Evolutionary conservation across 441 rosid species (phyloP).

Genomic region (Erodium trifolium): DNA sequence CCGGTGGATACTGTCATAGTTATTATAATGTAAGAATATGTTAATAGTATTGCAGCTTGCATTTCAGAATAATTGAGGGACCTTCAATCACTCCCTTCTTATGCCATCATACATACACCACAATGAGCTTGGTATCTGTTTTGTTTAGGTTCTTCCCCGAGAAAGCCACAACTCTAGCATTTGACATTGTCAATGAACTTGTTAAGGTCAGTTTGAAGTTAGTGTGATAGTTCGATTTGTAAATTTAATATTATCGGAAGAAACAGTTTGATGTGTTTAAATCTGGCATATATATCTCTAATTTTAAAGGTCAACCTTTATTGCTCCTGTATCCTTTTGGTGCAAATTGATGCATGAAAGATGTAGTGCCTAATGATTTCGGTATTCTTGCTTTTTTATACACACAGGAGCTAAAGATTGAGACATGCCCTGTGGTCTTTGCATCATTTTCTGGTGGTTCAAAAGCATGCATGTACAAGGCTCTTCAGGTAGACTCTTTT

Average conservation of each 20-base stretch:
- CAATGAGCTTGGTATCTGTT: slow-evolving; percentile 18
- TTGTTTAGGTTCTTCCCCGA: slow-evolving; percentile 77
- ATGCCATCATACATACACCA: neutral
- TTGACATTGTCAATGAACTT: slow-evolving; percentile 48
- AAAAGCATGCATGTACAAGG: slow-evolving; percentile 82
- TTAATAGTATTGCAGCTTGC: neutral
- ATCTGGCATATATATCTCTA: neutral
- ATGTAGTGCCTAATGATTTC: too few relatives aligned
- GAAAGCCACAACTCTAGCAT: slow-evolving; percentile 59
- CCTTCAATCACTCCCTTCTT: neutral
- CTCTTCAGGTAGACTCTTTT: slow-evolving; percentile 57
- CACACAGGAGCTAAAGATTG: slow-evolving; percentile 59
- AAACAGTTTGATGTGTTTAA: neutral
- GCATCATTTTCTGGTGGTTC: slow-evolving; percentile 90
- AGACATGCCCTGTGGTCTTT: slow-evolving; percentile 66
- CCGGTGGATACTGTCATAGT: neutral
- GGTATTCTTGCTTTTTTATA: neutral
- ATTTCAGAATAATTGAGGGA: neutral
- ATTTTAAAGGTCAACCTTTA: neutral
- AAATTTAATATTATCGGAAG: neutral
- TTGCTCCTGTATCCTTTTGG: neutral
- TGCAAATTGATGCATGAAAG: too few relatives aligned
- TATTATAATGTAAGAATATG: neutral
- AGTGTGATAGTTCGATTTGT: neutral
- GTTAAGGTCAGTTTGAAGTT: slow-evolving; percentile 36